These are phyloP conservation scores for Metschnikowia cerradonensis DNA, from an alignment of 805 yeast species.

Conservation along the genomic window DNA sequence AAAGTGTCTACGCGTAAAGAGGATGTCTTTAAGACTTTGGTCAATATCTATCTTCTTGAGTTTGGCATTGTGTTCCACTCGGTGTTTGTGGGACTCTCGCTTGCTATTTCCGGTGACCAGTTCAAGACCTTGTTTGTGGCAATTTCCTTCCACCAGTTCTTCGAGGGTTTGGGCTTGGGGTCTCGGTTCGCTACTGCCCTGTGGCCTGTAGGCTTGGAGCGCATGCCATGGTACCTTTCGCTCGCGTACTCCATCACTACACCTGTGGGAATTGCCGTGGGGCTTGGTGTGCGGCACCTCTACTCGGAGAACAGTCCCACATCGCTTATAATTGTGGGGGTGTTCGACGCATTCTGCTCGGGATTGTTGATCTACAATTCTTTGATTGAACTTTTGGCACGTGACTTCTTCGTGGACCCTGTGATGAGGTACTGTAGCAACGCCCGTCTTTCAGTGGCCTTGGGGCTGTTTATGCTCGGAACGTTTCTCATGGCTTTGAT, in stretches of 20 bases:
- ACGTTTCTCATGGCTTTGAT: conserved; percentile 76
- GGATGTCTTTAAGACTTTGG: conserved; percentile 9
- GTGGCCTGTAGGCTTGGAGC: conserved; percentile 21
- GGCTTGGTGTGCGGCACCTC: conserved; percentile 65
- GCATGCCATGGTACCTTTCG: conserved; percentile 17
- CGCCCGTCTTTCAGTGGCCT: conserved; percentile 49
- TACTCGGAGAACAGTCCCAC: conserved; percentile 57
- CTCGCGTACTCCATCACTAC: conserved; percentile 42
- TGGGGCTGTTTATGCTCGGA: conserved; percentile 54
- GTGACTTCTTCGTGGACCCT: conserved; percentile 60
- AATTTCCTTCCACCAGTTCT: conserved; percentile 29
- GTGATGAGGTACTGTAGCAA: conserved; percentile 59
- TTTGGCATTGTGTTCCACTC: conserved; percentile 34
- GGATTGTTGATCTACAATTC: conserved; percentile 79
- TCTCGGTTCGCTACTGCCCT: conserved; percentile 27
- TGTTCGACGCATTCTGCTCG: conserved; percentile 70
- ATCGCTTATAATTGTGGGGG: conserved; percentile 64
- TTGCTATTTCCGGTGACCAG: conserved; percentile 30
- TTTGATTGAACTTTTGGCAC: conserved; percentile 74
- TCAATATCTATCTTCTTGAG: conserved; percentile 21
- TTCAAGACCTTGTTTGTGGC: conserved; percentile 27
- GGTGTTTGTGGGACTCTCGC: conserved; percentile 30
- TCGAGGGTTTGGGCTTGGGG: conserved; percentile 33
- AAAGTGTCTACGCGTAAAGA: conserved; percentile 5
- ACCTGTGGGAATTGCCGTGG: conserved; percentile 74